These are phyloP conservation scores for Selenicereus undatus DNA, from an alignment of 148 eudicot species.

Conservation along the genomic window DNA sequence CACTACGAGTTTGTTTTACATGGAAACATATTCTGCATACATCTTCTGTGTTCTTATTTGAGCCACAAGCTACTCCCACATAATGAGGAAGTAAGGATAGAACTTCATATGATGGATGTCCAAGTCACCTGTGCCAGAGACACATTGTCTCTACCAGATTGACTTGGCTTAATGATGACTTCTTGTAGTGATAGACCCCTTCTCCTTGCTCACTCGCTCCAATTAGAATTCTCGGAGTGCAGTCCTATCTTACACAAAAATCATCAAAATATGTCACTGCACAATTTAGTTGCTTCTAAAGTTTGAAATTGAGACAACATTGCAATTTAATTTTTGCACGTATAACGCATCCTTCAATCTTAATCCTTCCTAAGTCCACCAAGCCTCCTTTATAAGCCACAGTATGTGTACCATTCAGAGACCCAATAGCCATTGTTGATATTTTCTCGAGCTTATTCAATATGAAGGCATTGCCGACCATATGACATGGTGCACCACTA, in stretches of 20 bases:
- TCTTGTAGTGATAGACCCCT: not conserved
- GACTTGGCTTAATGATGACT: not conserved
- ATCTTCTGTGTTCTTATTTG: not conserved
- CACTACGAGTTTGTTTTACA: not conserved
- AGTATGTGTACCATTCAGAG: not conserved
- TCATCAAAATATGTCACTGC: not conserved
- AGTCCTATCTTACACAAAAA: not conserved
- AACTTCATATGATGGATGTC: too few species aligned
- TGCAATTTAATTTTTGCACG: not conserved
- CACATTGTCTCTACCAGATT: too few species aligned
- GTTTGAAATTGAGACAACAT: not conserved
- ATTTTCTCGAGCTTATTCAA: not conserved
- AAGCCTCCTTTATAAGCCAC: not conserved
- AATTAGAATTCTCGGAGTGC: not conserved
- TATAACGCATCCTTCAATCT: not conserved
- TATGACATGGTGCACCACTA: not conserved
- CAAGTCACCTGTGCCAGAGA: too few species aligned
- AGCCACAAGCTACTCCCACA: too few species aligned
- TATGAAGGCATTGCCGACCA: not conserved
- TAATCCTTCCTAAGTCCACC: not conserved
- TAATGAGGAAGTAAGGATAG: too few species aligned
- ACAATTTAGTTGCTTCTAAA: not conserved
- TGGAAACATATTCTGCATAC: not conserved
- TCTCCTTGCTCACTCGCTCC: not conserved
- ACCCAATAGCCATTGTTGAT: not conserved